phyloP scores from a whole-genome alignment of 2,329 filamentous ascomycete species.

The Penicillium sp. region DNA sequence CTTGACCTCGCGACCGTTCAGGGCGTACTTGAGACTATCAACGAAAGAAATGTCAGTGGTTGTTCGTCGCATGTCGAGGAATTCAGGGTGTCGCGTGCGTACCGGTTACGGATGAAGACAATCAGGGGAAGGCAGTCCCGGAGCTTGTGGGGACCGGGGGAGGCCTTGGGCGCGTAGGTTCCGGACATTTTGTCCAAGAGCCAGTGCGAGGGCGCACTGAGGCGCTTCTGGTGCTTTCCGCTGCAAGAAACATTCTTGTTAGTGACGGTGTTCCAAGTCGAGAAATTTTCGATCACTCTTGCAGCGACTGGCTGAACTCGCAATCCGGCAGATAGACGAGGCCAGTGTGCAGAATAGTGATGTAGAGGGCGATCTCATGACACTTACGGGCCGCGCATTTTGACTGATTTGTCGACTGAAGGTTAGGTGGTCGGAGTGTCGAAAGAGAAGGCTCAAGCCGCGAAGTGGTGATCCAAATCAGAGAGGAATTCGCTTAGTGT shows the following conservation, averaged over 20 bases:
- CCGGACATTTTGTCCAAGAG: slow-evolving; percentile 99
- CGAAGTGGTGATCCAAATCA: slow-evolving; percentile 23
- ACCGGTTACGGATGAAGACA: slow-evolving; percentile 87
- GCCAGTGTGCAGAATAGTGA: slow-evolving; percentile 6
- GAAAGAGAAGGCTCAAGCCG: slow-evolving; percentile 18
- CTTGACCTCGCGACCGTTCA: slow-evolving; percentile 97
- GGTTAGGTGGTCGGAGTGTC: slow-evolving; percentile 41
- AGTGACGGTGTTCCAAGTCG: slow-evolving; percentile 18
- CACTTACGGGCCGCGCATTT: slow-evolving; percentile 62
- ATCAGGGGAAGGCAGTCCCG: slow-evolving; percentile 98
- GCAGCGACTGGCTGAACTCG: slow-evolving; percentile 8
- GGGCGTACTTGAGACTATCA: slow-evolving; percentile 96
- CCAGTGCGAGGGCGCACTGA: slow-evolving; percentile 99
- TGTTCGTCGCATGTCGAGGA: not conserved
- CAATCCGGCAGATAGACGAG: not conserved
- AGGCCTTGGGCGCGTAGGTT: slow-evolving; percentile 69
- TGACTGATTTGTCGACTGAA: slow-evolving; percentile 45
- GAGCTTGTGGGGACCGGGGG: slow-evolving; percentile 95
- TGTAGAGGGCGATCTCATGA: slow-evolving; percentile 5
- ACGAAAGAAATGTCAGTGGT: slow-evolving; percentile 16
- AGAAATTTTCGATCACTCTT: slow-evolving; percentile 11
- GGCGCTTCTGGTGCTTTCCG: slow-evolving; percentile 99
- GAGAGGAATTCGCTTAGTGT: slow-evolving; percentile 34
- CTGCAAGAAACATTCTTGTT: slow-evolving; percentile 50
- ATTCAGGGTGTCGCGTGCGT: slow-evolving; percentile 27